Percentiles rank a stretch among this genome's conserved stretches.
These are phyloP conservation scores for Rhodotorula sp. DNA, from an alignment of 1,284 basidiomycete genomes.

Conservation along the genomic window DNA sequence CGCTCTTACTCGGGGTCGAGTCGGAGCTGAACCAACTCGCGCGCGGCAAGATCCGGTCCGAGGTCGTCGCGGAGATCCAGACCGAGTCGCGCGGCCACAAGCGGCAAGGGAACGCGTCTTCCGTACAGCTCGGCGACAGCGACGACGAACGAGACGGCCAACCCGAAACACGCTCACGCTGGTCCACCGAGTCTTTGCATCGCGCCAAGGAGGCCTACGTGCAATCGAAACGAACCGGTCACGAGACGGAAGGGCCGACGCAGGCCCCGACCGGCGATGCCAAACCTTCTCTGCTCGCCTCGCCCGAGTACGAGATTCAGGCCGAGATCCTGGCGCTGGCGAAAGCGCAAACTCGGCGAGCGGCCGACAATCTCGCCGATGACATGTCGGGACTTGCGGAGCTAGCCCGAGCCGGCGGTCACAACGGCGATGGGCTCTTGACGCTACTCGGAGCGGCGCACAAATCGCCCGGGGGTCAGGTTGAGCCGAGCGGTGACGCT, in stretches of 20 bases:
- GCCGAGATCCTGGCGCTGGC: neutral
- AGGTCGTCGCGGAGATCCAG: neutral
- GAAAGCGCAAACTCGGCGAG: neutral
- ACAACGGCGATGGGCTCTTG: neutral
- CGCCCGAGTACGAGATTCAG: neutral
- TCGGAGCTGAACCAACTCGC: neutral
- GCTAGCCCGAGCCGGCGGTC: neutral
- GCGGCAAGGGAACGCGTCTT: neutral
- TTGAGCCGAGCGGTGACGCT: too few species aligned
- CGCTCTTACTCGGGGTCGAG: slow-evolving; percentile 1
- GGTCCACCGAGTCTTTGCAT: neutral
- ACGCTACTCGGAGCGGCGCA: neutral
- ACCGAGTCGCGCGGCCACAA: neutral
- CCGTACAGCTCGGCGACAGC: too few species aligned
- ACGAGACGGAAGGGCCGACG: too few species aligned
- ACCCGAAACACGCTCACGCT: too few species aligned
- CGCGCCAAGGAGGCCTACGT: neutral
- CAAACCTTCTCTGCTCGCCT: neutral
- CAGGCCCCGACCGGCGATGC: neutral
- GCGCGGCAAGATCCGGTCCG: neutral
- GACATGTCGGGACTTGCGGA: neutral
- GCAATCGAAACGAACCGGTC: neutral
- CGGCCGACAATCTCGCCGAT: neutral
- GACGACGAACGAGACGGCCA: neutral
- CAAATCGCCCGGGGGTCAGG: too few species aligned